Base-by-base conservation (phyloP, 352 stramenopile species). In the Phytophthora lateralis region DNA sequence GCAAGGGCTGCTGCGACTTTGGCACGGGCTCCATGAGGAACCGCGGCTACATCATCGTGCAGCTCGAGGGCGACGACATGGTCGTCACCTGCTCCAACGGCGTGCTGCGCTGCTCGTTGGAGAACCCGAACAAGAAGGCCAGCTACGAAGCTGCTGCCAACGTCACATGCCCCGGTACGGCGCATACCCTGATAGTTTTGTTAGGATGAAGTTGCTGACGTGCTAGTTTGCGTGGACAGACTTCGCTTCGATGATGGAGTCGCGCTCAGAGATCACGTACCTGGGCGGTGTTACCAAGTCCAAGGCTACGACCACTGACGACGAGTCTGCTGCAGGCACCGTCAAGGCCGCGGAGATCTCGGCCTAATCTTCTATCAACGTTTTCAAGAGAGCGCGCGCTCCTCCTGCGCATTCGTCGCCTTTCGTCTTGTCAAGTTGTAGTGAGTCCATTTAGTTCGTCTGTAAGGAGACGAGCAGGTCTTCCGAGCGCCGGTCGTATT, bases 11-110 rank as follows among this genome's bases (percentile, higher is more conserved):
- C 69, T 91, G 80, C 61, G 50, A 64, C 30, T 85, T 87, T 32
- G 76, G 75, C 55, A 74, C 59, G 30, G 70, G 69, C 18, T 72
- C 60, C 35, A 91, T 91, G 82, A 71, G 65, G 41, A 77, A 80
- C 60, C 82, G 69, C 26, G 82, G 82, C 26, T 89, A 87, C 66
- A 61, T 85, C 10, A 74, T 90, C 27, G 55, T 85, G 35, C 49
- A 55, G 34, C 26, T 88, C 38, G 58, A 76, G 41, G 73, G 73
- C 10, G 68, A 72, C 32, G 76, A 78, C 50, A 80, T 82, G 51
- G 78, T 86, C 45, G 74, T 91, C 64, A 91, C 82, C 26, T 91
- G 82, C 69, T 73, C 65, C 35, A 63, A 76, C 41, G 73, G 75
- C 51, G 57, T 50, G 32, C 66, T 91, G 63, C 67, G 73, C 50